These are phyloP conservation scores for Clarireedia monteithiana DNA, from an alignment of 2,329 filamentous ascomycete genomes.

Conservation along the genomic window DNA sequence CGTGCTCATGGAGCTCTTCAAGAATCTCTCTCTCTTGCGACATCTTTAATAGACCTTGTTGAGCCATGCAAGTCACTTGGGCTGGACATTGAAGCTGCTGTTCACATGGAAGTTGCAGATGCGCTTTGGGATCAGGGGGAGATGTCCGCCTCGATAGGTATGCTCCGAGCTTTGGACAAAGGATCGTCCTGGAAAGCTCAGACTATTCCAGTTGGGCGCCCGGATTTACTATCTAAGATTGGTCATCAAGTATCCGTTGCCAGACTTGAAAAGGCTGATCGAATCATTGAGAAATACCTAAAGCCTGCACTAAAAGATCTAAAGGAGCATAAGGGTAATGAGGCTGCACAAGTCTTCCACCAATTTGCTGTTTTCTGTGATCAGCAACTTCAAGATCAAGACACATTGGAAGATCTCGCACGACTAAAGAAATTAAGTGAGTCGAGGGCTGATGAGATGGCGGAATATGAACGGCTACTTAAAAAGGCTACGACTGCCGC, in stretches of 20 bases:
- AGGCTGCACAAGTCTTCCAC: conserved; percentile 84
- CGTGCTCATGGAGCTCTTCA: conserved; percentile 76
- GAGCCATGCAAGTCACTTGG: conserved; percentile 60
- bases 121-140: conserved; percentile 94
- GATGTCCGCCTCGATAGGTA: conserved; percentile 77
- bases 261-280: conserved; percentile 81
- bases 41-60: conserved; percentile 74
- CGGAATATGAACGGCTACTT: conserved; percentile 57
- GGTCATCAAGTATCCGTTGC: conserved; percentile 86
- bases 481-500: conserved; percentile 36
- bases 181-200: conserved; percentile 58
- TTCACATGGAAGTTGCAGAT: conserved; percentile 76
- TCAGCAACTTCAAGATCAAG: conserved; percentile 80
- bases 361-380: conserved; percentile 96
- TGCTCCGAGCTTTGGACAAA: conserved; percentile 68
- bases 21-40: conserved; percentile 79
- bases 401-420: conserved; percentile 75
- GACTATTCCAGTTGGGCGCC: conserved; percentile 61
- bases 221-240: conserved; percentile 78
- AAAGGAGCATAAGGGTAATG: conserved; percentile 56
- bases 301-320: conserved; percentile 78
- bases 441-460: conserved; percentile 73
- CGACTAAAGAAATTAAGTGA: conserved; percentile 73
- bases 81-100: conserved; percentile 66
- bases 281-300: conserved; percentile 81